These are phyloP conservation scores for Aspergillus piperis DNA, from an alignment of 2,329 filamentous ascomycete genomes.

Conservation along the genomic window DNA sequence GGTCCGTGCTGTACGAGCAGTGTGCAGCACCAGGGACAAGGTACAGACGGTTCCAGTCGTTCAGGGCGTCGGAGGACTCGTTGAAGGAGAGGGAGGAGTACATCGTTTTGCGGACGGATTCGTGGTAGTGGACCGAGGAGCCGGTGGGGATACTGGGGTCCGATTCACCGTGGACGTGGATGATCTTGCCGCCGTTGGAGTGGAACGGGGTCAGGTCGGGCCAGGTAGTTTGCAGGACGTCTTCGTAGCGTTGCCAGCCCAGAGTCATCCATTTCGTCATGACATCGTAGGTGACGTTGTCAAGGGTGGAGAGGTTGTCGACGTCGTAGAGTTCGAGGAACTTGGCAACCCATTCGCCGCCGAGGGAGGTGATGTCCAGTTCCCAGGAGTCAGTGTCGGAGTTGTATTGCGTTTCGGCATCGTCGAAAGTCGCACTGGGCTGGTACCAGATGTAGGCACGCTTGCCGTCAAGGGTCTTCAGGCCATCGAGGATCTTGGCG, in stretches of 20 bases:
- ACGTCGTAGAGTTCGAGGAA: constrained; percentile 31
- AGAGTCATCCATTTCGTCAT: constrained; percentile 57
- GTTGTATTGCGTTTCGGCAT: constrained; percentile 30
- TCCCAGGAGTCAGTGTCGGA: constrained; percentile 34
- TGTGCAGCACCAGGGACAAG: constrained; percentile 57
- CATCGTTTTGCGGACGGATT: constrained; percentile 56
- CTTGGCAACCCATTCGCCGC: constrained; percentile 42
- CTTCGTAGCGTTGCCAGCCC: constrained; percentile 52
- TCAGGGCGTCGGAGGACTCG: constrained; percentile 44
- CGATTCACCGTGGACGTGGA: constrained; percentile 61
- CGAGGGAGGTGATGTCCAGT: constrained; percentile 34
- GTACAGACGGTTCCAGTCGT: constrained; percentile 59
- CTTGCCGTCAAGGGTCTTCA: constrained; percentile 43
- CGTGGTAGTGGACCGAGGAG: constrained; percentile 58
- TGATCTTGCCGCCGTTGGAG: constrained; percentile 54
- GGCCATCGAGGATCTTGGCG: constrained; percentile 40
- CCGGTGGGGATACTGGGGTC: constrained; percentile 56
- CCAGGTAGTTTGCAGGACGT: constrained; percentile 56
- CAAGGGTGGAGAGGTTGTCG: constrained; percentile 45
- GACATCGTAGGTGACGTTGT: constrained; percentile 59
- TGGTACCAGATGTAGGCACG: constrained; percentile 45
- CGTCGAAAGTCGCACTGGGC: constrained; percentile 30
- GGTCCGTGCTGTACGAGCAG: constrained; percentile 50
- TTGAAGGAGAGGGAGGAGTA: constrained; percentile 45
- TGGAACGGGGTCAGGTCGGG: constrained; percentile 57